Conservation (phyloP, 305 asterid genomes). For the Fraxinus platypoda region DNA sequence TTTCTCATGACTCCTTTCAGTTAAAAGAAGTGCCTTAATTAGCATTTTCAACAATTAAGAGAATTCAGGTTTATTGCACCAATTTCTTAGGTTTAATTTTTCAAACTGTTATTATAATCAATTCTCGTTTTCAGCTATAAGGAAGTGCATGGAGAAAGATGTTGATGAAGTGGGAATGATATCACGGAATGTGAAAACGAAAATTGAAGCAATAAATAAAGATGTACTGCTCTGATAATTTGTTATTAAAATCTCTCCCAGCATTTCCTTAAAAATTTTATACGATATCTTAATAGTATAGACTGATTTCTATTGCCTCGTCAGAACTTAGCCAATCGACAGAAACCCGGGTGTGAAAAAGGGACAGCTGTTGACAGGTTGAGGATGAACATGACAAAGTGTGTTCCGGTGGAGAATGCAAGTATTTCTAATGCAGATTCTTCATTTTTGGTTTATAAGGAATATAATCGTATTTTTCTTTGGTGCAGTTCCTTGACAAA, state of each 20-base stretch:
- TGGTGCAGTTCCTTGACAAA: conserved; percentile 62
- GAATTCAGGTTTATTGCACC: not conserved
- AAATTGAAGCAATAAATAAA: conserved; percentile 59
- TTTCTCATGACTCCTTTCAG: not conserved
- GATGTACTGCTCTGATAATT: conserved; percentile 45
- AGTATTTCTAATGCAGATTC: not conserved
- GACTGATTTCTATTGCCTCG: conserved; percentile 15
- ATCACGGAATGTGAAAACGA: conserved; percentile 66
- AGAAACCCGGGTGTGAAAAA: conserved; percentile 79
- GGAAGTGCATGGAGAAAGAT: conserved; percentile 89
- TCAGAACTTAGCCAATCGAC: conserved; percentile 73
- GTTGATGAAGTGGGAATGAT: conserved; percentile 79
- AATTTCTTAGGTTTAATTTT: not conserved
- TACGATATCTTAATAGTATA: not conserved
- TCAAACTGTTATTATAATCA: not conserved
- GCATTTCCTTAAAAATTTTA: not conserved
- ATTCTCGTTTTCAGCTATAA: conserved; percentile 52
- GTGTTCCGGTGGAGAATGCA: conserved; percentile 20
- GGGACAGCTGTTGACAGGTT: conserved; percentile 89
- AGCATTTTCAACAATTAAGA: not conserved
- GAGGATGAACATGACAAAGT: conserved; percentile 75
- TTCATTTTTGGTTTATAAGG: conserved; percentile 1
- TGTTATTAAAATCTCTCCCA: conserved; percentile 10
- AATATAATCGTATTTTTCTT: conserved; percentile 18
- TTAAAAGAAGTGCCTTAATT: not conserved